A percentile compares a stretch with the other conserved stretches of the same genome.
These are phyloP conservation scores for Cucumis hystrix DNA, from an alignment of 306 rosid genomes.

Conservation along the genomic window DNA sequence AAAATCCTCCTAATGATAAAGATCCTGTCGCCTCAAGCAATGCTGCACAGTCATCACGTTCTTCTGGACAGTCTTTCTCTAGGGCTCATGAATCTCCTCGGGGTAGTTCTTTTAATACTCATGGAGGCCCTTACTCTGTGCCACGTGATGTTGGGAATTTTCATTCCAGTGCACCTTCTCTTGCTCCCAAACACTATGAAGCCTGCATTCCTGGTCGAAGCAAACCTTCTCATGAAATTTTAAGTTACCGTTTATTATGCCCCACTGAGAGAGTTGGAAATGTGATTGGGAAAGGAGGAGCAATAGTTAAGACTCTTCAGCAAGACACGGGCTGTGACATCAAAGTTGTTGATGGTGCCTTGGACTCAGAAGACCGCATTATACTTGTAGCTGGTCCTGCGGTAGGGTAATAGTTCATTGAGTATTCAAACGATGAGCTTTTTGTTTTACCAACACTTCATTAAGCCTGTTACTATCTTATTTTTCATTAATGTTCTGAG, in stretches of 20 bases:
- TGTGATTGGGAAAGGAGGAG: constrained; percentile 89
- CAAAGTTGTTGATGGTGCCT: constrained; percentile 51
- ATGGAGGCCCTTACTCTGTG: constrained; percentile 32
- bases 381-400: constrained; percentile 68
- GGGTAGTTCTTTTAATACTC: constrained; percentile 24
- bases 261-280: constrained; percentile 68
- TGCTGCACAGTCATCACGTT: constrained; percentile 41
- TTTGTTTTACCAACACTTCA: neutral
- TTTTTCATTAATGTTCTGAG: constrained; percentile 14
- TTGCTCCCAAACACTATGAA: constrained; percentile 48
- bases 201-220: constrained; percentile 48
- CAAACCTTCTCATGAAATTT: constrained; percentile 46
- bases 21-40: constrained; percentile 26
- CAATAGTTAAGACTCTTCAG: constrained; percentile 44
- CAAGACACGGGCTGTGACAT: constrained; percentile 85
- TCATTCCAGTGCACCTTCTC: constrained; percentile 35
- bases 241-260: constrained; percentile 68
- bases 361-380: constrained; percentile 63
- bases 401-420: constrained; percentile 33
- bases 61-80: constrained; percentile 26
- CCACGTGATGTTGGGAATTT: constrained; percentile 33
- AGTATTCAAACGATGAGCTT: constrained; percentile 8
- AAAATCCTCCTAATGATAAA: constrained; percentile 42
- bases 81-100: constrained; percentile 21
- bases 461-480: neutral